These are phyloP conservation scores for Isabelozyma gotoi DNA, from an alignment of 805 yeast species.

Conservation along the genomic window DNA sequence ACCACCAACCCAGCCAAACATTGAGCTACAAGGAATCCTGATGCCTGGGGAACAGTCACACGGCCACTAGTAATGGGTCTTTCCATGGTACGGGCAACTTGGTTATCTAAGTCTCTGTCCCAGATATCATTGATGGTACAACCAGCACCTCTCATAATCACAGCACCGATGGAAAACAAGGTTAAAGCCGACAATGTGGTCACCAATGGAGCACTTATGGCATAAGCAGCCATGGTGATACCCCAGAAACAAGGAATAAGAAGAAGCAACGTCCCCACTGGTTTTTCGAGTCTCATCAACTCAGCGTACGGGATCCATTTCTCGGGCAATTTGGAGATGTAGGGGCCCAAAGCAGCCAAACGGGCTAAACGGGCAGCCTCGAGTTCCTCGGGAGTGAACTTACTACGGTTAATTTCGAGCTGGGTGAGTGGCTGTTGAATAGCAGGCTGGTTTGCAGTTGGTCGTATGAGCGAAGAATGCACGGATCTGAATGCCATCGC, in stretches of 20 bases:
- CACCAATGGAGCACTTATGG: conserved; percentile 65
- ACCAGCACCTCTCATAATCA: conserved; percentile 96
- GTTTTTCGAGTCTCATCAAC: conserved; percentile 87
- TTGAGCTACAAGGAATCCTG: conserved; percentile 69
- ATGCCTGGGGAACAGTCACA: conserved; percentile 69
- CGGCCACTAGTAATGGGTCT: conserved; percentile 93
- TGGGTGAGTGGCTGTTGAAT: not conserved
- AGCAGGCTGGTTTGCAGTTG: not conserved
- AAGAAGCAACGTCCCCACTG: conserved; percentile 89
- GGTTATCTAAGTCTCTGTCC: conserved; percentile 78
- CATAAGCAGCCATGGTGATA: conserved; percentile 82
- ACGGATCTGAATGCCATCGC: not conserved
- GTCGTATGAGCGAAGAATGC: not conserved
- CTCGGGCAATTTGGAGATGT: conserved; percentile 64
- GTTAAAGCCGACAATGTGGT: conserved; percentile 61
- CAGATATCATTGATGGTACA: conserved; percentile 91
- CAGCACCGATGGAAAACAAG: conserved; percentile 79
- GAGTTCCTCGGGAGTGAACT: conserved; percentile 41
- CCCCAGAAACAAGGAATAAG: conserved; percentile 91
- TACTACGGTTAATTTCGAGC: not conserved
- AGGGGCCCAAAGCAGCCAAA: conserved; percentile 40
- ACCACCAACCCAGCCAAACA: conserved; percentile 72
- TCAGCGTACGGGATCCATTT: conserved; percentile 88
- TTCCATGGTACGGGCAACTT: conserved; percentile 84
- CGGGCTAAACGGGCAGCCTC: conserved; percentile 54